Percentiles rank a stretch among this genome's conserved stretches.
These are phyloP conservation scores for Chionographis japonica DNA, from an alignment of 106 monocot genomes.

Conservation along the genomic window DNA sequence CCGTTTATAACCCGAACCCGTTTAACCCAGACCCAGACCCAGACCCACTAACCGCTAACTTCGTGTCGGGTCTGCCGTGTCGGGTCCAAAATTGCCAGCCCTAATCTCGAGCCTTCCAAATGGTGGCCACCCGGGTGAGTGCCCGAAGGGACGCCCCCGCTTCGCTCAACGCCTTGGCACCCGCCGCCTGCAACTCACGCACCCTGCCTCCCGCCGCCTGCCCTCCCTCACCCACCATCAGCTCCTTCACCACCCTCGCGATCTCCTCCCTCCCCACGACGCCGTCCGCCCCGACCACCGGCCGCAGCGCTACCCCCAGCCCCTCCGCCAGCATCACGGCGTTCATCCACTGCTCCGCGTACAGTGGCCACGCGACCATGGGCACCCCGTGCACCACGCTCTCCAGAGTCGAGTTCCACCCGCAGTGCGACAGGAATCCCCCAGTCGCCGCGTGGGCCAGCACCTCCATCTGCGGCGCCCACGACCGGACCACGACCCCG, in stretches of 20 bases:
- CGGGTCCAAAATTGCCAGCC: no score
- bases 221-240: conserved; percentile 36
- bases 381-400: conserved; percentile 35
- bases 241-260: conserved; percentile 20
- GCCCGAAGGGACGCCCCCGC: conserved; percentile 18
- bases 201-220: conserved; percentile 20
- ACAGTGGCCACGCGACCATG: conserved; percentile 48
- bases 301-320: conserved; percentile 17
- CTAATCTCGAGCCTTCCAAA: conserved; percentile 15
- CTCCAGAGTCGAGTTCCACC: conserved; percentile 66
- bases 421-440: conserved; percentile 48
- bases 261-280: conserved; percentile 17
- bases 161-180: conserved; percentile 7
- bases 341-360: conserved; percentile 45
- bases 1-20: no score
- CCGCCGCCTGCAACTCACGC: conserved; percentile 15
- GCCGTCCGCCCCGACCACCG: conserved; percentile 10
- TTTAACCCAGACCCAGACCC: no score
- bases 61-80: no score
- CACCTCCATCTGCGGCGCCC: conserved; percentile 30
- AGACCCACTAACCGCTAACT: no score
- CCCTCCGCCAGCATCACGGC: conserved; percentile 31
- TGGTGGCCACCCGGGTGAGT: conserved; percentile 3
- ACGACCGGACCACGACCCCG: conserved; percentile 22
- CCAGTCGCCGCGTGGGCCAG: conserved; percentile 6